A percentile compares a stretch with the other conserved stretches of the same genome.
Evolutionary conservation across 495 filamentous ascomycete genomes (phyloP).

Genomic region (Saxispiralis lemnorum): DNA sequence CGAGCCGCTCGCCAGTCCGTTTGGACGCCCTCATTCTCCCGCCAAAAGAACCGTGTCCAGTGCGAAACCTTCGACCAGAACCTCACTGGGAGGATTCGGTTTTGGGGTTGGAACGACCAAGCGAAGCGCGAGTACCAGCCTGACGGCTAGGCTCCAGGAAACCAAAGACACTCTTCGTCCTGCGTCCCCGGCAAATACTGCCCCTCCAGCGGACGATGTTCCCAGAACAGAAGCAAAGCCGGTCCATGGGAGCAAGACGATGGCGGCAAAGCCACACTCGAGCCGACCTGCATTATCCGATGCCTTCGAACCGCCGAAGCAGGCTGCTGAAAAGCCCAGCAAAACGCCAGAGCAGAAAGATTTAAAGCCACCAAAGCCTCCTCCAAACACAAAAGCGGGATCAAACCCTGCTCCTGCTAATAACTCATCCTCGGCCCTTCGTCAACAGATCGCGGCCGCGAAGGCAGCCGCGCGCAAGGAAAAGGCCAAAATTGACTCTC

Average conservation of each 20-base stretch:
- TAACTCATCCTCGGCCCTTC: conserved; percentile 63
- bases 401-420: conserved; percentile 11
- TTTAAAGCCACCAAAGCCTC: conserved; percentile 19
- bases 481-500: conserved; percentile 19
- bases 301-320: conserved; percentile 35
- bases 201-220: too few species aligned
- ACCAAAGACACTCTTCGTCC: not conserved
- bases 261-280: conserved; percentile 32
- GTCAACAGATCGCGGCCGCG: conserved; percentile 85
- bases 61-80: conserved; percentile 5
- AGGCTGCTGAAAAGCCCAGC: not conserved
- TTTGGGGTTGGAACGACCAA: not conserved
- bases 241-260: conserved; percentile 33
- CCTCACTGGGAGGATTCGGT: conserved; percentile 3
- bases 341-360: conserved; percentile 4
- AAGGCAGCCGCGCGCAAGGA: conserved; percentile 64
- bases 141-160: conserved; percentile 10
- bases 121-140: conserved; percentile 17
- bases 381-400: not conserved
- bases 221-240: conserved; percentile 1
- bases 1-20: conserved; percentile 24
- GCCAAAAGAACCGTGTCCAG: conserved; percentile 10
- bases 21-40: conserved; percentile 23
- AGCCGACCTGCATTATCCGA: conserved; percentile 38
- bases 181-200: too few species aligned